Conservation (phyloP, 139 green algal genomes). For the Nannochloris sp. region DNA sequence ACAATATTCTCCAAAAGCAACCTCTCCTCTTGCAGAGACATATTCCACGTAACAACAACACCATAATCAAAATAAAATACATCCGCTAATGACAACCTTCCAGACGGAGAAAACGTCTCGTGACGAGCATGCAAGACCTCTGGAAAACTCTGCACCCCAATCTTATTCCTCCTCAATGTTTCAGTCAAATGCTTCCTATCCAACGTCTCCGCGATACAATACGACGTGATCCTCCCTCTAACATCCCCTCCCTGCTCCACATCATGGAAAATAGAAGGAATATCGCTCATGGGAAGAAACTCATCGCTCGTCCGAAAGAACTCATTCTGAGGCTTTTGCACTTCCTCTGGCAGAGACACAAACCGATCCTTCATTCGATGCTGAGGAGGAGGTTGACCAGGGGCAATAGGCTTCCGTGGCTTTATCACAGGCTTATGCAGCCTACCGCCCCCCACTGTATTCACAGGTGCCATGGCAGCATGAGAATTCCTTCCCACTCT, state of each 20-base stretch:
- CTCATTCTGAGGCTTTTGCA: too few species aligned
- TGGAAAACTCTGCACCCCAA: constrained; percentile 20
- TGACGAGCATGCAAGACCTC: constrained; percentile 44
- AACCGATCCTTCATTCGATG: constrained; percentile 27
- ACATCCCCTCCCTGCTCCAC: constrained; percentile 2
- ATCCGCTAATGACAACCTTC: constrained; percentile 11
- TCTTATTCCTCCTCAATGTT: constrained; percentile 7
- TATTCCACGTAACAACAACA: constrained; percentile 58
- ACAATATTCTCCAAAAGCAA: constrained; percentile 14
- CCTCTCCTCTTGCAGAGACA: constrained; percentile 36
- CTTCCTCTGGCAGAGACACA: constrained; percentile 40
- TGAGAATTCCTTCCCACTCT: too few species aligned
- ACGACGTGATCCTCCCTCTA: constrained; percentile 46
- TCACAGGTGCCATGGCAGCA: too few species aligned
- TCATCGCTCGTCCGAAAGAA: too few species aligned
- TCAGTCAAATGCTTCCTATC: constrained; percentile 30
- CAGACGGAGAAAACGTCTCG: not conserved
- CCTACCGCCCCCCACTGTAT: too few species aligned
- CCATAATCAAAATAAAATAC: constrained; percentile 70
- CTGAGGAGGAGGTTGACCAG: constrained; percentile 15
- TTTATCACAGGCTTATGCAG: not conserved
- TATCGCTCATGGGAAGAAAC: too few species aligned
- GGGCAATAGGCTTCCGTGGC: constrained; percentile 15
- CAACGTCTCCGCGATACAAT: constrained; percentile 50
- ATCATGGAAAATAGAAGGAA: constrained; percentile 31